Conservation (phyloP, 1,284 basidiomycete species). For the Cryptococcus hybrid region DNA sequence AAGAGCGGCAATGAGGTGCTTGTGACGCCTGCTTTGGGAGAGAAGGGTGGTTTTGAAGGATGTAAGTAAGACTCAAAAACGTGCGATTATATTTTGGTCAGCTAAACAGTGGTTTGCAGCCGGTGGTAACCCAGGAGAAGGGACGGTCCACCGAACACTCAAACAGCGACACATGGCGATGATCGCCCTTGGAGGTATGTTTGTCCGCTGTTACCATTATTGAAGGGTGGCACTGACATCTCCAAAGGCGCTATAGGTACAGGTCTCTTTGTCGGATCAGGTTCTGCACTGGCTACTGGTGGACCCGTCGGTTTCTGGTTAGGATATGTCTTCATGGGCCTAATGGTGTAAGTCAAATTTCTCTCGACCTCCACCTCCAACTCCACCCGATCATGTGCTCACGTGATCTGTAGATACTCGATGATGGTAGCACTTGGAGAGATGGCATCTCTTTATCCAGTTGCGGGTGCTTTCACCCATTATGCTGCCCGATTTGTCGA, state of each 20-base stretch:
- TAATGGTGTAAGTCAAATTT: slow-evolving; percentile 33
- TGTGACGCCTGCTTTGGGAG: slow-evolving; percentile 5
- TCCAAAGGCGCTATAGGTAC: slow-evolving; percentile 35
- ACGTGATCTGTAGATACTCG: slow-evolving; percentile 18
- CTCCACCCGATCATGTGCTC: not conserved
- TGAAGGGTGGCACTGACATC: not conserved
- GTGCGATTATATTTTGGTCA: not conserved
- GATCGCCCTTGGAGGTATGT: slow-evolving; percentile 52
- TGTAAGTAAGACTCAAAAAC: slow-evolving; percentile 5
- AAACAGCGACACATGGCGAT: slow-evolving; percentile 47
- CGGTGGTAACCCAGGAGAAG: slow-evolving; percentile 1
- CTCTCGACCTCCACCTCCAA: not conserved
- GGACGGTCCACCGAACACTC: slow-evolving; percentile 12
- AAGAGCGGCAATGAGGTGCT: not conserved
- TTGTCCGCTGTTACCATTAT: not conserved
- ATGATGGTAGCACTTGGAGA: slow-evolving; percentile 50
- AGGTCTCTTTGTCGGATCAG: slow-evolving; percentile 54
- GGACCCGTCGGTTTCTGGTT: slow-evolving; percentile 52
- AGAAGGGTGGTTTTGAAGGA: slow-evolving; percentile 12
- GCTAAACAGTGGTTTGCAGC: not conserved
- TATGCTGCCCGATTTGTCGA: slow-evolving; percentile 53
- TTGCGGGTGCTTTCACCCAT: slow-evolving; percentile 44
- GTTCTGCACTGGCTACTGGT: slow-evolving; percentile 50
- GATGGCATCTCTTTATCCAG: slow-evolving; percentile 48
- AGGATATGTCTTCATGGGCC: slow-evolving; percentile 41